Conservation (phyloP, 768 basidiomycete genomes). For the Trametes elegans region DNA sequence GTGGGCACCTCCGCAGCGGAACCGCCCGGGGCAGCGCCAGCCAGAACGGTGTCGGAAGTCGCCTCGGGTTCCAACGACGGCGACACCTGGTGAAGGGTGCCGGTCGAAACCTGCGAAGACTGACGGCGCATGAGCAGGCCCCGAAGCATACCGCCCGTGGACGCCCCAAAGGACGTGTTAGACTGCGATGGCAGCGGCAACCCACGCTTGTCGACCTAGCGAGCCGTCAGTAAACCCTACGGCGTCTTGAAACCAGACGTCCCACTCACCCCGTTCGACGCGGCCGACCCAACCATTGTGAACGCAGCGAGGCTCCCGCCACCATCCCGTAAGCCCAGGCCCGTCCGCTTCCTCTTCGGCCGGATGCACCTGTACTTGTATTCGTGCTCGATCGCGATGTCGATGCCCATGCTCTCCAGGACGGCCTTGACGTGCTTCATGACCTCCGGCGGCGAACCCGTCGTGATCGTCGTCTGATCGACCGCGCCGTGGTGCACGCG, state of each 20-base stretch:
- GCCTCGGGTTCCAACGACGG: conserved; percentile 23
- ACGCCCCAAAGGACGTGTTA: conserved; percentile 48
- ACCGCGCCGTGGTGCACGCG: conserved; percentile 91
- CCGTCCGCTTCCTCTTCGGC: conserved; percentile 65
- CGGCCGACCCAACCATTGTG: conserved; percentile 77
- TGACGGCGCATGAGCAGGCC: conserved; percentile 89
- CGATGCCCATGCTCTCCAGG: conserved; percentile 86
- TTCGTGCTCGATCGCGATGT: conserved; percentile 83
- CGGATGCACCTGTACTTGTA: conserved; percentile 88
- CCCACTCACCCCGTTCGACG: conserved; percentile 79
- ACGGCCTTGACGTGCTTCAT: conserved; percentile 82
- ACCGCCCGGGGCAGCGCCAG: conserved; percentile 19
- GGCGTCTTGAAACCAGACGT: not conserved
- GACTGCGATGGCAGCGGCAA: conserved; percentile 79
- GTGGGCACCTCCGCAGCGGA: conserved; percentile 15
- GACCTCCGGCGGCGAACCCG: conserved; percentile 78
- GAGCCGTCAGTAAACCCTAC: conserved; percentile 10
- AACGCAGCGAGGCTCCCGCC: conserved; percentile 62
- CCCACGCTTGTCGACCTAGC: conserved; percentile 85
- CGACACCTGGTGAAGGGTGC: conserved; percentile 19
- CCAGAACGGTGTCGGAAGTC: conserved; percentile 24
- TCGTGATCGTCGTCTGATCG: conserved; percentile 87
- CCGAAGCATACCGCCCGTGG: conserved; percentile 76
- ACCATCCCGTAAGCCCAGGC: conserved; percentile 44
- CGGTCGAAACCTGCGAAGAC: conserved; percentile 73